phyloP scores from a whole-genome alignment of 2,329 filamentous ascomycete genomes.

The Seiridium unicorne region DNA sequence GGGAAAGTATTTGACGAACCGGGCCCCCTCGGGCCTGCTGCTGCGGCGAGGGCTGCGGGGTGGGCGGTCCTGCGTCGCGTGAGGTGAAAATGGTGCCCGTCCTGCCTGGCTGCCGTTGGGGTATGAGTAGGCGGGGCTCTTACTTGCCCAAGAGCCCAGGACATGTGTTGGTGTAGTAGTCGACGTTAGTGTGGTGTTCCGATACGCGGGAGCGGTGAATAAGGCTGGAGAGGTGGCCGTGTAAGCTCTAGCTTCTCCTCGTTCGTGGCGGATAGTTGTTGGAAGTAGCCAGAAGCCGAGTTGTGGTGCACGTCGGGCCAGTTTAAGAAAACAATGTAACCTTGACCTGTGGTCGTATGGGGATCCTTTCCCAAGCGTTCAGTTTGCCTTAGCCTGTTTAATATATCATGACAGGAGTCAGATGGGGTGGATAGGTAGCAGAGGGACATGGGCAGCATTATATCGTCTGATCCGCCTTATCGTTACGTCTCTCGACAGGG shows the following conservation, averaged over 20 bases:
- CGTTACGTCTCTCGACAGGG: slow-evolving; percentile 27
- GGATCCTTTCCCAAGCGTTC: slow-evolving; percentile 29
- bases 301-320: slow-evolving; percentile 16
- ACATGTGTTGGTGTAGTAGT: slow-evolving; percentile 32
- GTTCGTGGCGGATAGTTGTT: not conserved
- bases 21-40: slow-evolving; percentile 54
- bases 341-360: slow-evolving; percentile 22
- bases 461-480: slow-evolving; percentile 46
- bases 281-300: slow-evolving; percentile 23
- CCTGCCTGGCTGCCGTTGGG: slow-evolving; percentile 23
- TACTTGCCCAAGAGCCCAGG: slow-evolving; percentile 28
- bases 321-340: slow-evolving; percentile 29
- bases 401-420: slow-evolving; percentile 33
- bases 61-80: slow-evolving; percentile 27
- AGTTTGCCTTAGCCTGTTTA: slow-evolving; percentile 30
- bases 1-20: slow-evolving; percentile 55
- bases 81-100: slow-evolving; percentile 28
- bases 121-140: slow-evolving; percentile 25
- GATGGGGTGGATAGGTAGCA: slow-evolving; percentile 25
- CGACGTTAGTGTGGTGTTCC: not conserved
- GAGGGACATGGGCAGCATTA: slow-evolving; percentile 40
- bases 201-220: not conserved
- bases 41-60: slow-evolving; percentile 30
- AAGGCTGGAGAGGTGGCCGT: not conserved
- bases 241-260: not conserved